These are phyloP conservation scores for Oryza glaberrima DNA, from an alignment of 176 grass and related monocot genomes.

Conservation along the genomic window DNA sequence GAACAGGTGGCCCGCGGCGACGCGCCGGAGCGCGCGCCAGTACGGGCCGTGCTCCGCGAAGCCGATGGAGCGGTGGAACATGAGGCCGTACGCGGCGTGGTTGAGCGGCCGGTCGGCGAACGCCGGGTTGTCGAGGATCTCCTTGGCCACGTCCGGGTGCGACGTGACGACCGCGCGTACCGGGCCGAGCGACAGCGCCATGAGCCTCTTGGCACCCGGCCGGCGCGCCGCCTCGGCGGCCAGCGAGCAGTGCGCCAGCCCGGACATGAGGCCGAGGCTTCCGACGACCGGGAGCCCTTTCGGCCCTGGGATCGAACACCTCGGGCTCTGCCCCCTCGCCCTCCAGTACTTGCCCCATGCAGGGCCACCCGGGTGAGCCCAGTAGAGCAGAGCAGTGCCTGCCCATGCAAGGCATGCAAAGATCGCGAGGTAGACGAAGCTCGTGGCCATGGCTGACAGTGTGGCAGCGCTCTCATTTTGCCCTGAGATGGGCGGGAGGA, in stretches of 20 bases:
- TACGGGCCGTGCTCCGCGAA: constrained; percentile 83
- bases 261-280: constrained; percentile 83
- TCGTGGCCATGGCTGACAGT: constrained; percentile 30
- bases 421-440: constrained; percentile 50
- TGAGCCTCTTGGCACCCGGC: constrained; percentile 66
- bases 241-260: constrained; percentile 67
- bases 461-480: constrained; percentile 5
- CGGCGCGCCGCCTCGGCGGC: constrained; percentile 45
- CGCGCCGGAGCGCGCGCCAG: constrained; percentile 68
- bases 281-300: constrained; percentile 75
- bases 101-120: constrained; percentile 71
- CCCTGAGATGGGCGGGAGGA: constrained; percentile 50
- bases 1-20: constrained; percentile 70
- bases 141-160: constrained; percentile 84
- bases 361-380: constrained; percentile 74
- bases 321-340: neutral
- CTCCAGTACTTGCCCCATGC: constrained; percentile 81
- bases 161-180: constrained; percentile 70
- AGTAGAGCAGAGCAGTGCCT: constrained; percentile 55
- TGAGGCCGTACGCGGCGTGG: constrained; percentile 85
- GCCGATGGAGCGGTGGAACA: constrained; percentile 91
- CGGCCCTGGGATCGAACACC: constrained; percentile 51
- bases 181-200: constrained; percentile 80
- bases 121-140: constrained; percentile 70
- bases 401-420: constrained; percentile 57